These are phyloP conservation scores for Mariannaea elegans DNA, from an alignment of 2,329 filamentous ascomycete species.

Conservation along the genomic window DNA sequence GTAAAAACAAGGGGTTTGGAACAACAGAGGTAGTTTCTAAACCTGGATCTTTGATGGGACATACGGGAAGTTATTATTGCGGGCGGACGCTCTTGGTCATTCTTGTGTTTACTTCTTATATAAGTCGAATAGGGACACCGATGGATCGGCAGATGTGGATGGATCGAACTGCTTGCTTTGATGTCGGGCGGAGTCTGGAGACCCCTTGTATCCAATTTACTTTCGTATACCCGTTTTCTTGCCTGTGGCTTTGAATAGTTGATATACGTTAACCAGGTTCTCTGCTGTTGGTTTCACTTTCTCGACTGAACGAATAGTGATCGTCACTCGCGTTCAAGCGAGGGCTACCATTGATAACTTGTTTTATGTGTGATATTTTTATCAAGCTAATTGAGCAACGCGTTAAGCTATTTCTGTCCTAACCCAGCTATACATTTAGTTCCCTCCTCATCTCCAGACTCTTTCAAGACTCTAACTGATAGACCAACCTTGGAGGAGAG, in stretches of 20 bases:
- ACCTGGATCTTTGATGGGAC: background rate
- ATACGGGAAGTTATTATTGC: slow-evolving; percentile 7
- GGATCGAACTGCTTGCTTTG: slow-evolving; percentile 22
- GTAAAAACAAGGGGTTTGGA: slow-evolving; percentile 3
- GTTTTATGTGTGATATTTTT: too few species aligned
- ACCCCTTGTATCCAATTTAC: slow-evolving; percentile 30
- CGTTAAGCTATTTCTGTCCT: slow-evolving; percentile 29
- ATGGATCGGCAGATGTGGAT: slow-evolving; percentile 16
- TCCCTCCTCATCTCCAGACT: slow-evolving; percentile 22
- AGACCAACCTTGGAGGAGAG: slow-evolving; percentile 16
- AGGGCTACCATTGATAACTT: too few species aligned
- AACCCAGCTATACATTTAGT: slow-evolving; percentile 31
- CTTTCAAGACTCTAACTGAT: slow-evolving; percentile 26
- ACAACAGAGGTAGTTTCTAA: slow-evolving; percentile 19
- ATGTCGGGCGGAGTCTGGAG: slow-evolving; percentile 35
- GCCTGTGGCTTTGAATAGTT: slow-evolving; percentile 17
- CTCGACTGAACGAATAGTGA: too few species aligned
- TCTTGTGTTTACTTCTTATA: slow-evolving; percentile 27
- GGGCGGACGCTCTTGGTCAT: slow-evolving; percentile 10
- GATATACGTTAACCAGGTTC: background rate
- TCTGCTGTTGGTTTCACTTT: too few species aligned
- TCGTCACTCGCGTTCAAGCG: too few species aligned
- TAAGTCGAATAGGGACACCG: slow-evolving; percentile 23
- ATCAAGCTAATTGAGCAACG: slow-evolving; percentile 22
- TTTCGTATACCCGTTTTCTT: slow-evolving; percentile 38